Evolutionary conservation across 345 rosid species (phyloP).

Genomic region (Linum usitatissimum): DNA sequence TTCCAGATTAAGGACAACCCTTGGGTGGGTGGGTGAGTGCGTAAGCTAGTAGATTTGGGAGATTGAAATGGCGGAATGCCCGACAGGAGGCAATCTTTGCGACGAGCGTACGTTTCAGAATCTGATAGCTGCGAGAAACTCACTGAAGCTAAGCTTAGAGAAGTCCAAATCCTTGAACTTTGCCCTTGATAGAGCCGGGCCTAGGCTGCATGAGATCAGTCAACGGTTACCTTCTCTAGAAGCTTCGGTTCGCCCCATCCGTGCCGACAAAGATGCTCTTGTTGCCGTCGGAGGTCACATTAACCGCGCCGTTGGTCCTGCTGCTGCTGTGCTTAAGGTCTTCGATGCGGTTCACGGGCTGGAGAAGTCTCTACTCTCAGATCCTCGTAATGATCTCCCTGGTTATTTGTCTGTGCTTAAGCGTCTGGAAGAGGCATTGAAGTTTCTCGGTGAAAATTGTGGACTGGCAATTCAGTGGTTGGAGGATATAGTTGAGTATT

Average conservation of each 20-base stretch:
- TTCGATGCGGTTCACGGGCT: constrained; percentile 96
- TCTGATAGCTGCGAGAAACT: constrained; percentile 55
- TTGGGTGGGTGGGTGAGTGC: not conserved
- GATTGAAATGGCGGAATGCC: constrained; percentile 38
- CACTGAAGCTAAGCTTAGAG: constrained; percentile 63
- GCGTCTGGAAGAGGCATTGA: constrained; percentile 84
- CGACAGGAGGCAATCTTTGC: constrained; percentile 18
- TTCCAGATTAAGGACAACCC: not conserved
- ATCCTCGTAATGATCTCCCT: constrained; percentile 68
- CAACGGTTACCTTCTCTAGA: constrained; percentile 61
- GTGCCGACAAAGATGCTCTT: constrained; percentile 85
- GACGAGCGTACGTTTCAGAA: constrained; percentile 25
- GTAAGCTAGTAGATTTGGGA: constrained; percentile 20
- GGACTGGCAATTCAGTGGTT: constrained; percentile 97
- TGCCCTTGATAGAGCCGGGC: constrained; percentile 56
- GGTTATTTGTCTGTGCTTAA: constrained; percentile 80
- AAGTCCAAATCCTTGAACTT: constrained; percentile 58
- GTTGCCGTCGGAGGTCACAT: constrained; percentile 80
- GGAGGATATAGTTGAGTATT: constrained; percentile 93
- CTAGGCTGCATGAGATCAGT: constrained; percentile 69
- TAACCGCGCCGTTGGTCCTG: constrained; percentile 97
- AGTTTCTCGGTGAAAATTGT: constrained; percentile 82
- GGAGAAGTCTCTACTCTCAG: constrained; percentile 78
- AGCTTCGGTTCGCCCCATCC: constrained; percentile 85
- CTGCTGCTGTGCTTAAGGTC: constrained; percentile 96